phyloP scores from a whole-genome alignment of 2,329 filamentous ascomycete genomes.

The Rutstroemia sp. region DNA sequence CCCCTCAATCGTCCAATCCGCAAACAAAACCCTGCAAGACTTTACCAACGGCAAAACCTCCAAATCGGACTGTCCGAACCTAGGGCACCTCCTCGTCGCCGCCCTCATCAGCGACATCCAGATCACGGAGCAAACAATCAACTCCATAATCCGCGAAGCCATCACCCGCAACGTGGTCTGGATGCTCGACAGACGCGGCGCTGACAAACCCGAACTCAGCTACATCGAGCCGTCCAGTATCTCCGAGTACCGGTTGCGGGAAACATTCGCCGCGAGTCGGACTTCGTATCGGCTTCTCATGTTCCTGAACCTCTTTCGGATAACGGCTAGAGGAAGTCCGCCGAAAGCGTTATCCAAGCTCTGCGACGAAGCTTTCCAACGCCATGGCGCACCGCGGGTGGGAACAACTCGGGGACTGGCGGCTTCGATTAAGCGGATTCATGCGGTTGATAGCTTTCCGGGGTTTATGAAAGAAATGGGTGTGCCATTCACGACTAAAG shows the following conservation, averaged over 20 bases:
- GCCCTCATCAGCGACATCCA: conserved; percentile 38
- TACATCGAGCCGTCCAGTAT: conserved; percentile 36
- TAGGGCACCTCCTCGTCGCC: conserved; percentile 41
- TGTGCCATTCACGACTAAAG: conserved; percentile 23
- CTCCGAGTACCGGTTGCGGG: conserved; percentile 39
- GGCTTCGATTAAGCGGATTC: conserved; percentile 37
- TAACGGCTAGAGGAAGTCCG: conserved; percentile 33
- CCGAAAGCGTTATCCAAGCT: conserved; percentile 32
- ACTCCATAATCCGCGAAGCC: conserved; percentile 40
- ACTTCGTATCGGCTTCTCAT: conserved; percentile 45
- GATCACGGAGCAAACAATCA: conserved; percentile 34
- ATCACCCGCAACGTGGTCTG: conserved; percentile 44
- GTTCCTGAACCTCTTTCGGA: conserved; percentile 44
- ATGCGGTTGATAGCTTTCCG: conserved; percentile 35
- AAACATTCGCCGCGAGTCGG: conserved; percentile 38
- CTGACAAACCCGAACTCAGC: conserved; percentile 35
- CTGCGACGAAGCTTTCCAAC: conserved; percentile 38
- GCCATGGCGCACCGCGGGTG: conserved; percentile 38
- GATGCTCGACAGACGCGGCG: conserved; percentile 34
- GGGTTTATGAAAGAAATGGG: conserved; percentile 39
- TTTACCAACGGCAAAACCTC: conserved; percentile 35
- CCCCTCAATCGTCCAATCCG: conserved; percentile 30
- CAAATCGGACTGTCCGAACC: conserved; percentile 38
- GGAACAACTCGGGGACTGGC: conserved; percentile 35
- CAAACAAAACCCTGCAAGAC: conserved; percentile 34